phyloP scores from a whole-genome alignment of 768 basidiomycete genomes.

The Postia placenta region DNA sequence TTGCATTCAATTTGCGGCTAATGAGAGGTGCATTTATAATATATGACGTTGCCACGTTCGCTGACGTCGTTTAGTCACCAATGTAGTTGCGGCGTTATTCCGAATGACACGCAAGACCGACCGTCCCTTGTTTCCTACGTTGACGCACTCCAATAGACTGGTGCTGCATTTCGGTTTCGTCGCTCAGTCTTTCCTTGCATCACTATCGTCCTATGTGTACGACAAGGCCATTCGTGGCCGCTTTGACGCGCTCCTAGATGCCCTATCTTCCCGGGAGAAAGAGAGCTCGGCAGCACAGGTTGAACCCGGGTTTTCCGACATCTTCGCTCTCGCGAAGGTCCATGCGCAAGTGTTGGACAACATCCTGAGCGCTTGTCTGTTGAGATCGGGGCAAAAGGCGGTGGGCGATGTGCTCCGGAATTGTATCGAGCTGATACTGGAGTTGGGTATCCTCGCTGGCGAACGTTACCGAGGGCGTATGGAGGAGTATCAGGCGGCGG shows the following conservation, averaged over 20 bases:
- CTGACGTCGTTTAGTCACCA: slow-evolving; percentile 13
- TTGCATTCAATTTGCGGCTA: slow-evolving; percentile 72
- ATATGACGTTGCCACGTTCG: background rate
- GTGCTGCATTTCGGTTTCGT: slow-evolving; percentile 70
- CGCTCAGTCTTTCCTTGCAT: slow-evolving; percentile 62
- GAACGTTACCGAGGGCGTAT: slow-evolving; percentile 48
- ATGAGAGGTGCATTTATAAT: slow-evolving; percentile 53
- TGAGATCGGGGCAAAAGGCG: slow-evolving; percentile 60
- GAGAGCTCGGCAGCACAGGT: background rate
- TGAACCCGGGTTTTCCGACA: slow-evolving; percentile 45
- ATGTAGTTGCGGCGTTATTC: slow-evolving; percentile 57
- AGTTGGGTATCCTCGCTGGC: slow-evolving; percentile 60
- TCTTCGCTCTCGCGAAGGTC: slow-evolving; percentile 61
- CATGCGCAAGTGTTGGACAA: slow-evolving; percentile 71
- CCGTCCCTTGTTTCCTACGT: slow-evolving; percentile 52
- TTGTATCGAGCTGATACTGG: slow-evolving; percentile 58
- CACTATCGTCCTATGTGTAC: slow-evolving; percentile 66
- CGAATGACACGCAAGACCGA: slow-evolving; percentile 46
- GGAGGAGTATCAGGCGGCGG: slow-evolving; percentile 61
- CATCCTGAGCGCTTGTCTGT: slow-evolving; percentile 68
- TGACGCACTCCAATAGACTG: slow-evolving; percentile 43
- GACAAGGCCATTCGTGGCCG: slow-evolving; percentile 79
- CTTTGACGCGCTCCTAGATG: slow-evolving; percentile 59
- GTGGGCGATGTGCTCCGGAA: slow-evolving; percentile 61
- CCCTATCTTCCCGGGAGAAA: slow-evolving; percentile 6